phyloP scores from a whole-genome alignment of 306 rosid genomes.

The Sechiopsis laciniata region DNA sequence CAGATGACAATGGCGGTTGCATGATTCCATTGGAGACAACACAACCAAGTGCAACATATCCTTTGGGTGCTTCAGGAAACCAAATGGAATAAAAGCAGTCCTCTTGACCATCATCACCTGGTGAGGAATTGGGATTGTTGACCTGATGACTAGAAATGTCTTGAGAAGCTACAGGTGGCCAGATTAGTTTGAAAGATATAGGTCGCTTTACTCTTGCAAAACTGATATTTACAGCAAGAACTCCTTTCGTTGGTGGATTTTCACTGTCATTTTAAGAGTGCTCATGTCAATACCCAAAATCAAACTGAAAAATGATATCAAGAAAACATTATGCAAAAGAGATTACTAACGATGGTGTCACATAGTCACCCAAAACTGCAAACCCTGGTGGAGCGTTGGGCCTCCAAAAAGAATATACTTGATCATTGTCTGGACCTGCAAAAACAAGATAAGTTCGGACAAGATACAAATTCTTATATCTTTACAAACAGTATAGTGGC shows the following conservation, averaged over 20 bases:
- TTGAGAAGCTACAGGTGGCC: conserved; percentile 60
- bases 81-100: conserved; percentile 62
- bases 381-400: conserved; percentile 95
- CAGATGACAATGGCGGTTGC: conserved; percentile 72
- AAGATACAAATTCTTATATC: conserved; percentile 14
- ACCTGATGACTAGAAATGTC: conserved; percentile 30
- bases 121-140: conserved; percentile 28
- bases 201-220: conserved; percentile 70
- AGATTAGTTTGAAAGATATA: conserved; percentile 61
- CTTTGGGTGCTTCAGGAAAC: conserved; percentile 93
- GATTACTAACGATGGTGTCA: conserved; percentile 79
- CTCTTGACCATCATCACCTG: conserved; percentile 29
- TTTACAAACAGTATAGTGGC: conserved; percentile 16
- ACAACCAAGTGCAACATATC: conserved; percentile 89
- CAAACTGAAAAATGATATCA: conserved; percentile 14
- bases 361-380: conserved; percentile 85
- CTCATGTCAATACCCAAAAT: conserved; percentile 22
- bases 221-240: conserved; percentile 77
- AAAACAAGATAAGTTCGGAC: conserved; percentile 16
- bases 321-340: conserved; percentile 13
- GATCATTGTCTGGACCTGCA: conserved; percentile 64
- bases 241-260: conserved; percentile 91
- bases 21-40: conserved; percentile 60
- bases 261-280: conserved; percentile 51
- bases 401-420: conserved; percentile 83